phyloP scores from a whole-genome alignment of 1,139 yeast genomes.

The Suhomyces taliae region DNA sequence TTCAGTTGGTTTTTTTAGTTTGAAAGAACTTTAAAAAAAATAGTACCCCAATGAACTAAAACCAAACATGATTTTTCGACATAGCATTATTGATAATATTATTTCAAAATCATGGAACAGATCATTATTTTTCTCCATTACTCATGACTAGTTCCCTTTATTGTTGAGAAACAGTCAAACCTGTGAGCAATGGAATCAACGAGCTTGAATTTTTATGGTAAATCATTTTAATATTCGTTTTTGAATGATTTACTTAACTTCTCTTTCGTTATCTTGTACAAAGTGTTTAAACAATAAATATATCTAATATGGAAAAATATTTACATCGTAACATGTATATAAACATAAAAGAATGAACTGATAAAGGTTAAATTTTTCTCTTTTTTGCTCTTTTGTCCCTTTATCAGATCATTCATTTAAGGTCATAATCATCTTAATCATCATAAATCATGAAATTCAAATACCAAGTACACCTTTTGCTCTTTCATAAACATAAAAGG shows the following conservation, averaged over 20 bases:
- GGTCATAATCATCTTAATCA: conserved; percentile 1
- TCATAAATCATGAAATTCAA: conserved; percentile 7
- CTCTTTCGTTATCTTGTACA: conserved; percentile 3
- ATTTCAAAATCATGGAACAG: too few relatives aligned
- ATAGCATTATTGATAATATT: too few relatives aligned
- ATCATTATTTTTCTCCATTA: too few relatives aligned
- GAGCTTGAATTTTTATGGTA: too few relatives aligned
- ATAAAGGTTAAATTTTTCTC: not conserved
- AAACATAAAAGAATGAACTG: not conserved
- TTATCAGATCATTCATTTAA: not conserved
- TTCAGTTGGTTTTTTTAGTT: conserved; percentile 50
- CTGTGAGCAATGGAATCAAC: too few relatives aligned
- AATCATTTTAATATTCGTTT: too few relatives aligned
- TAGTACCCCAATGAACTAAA: not conserved
- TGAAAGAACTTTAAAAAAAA: not conserved
- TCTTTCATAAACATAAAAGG: conserved; percentile 91
- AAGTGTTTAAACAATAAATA: conserved; percentile 3
- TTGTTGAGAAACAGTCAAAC: too few relatives aligned
- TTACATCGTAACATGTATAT: conserved; percentile 1
- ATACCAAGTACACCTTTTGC: conserved; percentile 69
- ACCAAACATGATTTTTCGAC: too few relatives aligned
- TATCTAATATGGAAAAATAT: conserved; percentile 4
- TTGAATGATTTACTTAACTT: not conserved
- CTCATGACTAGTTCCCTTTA: too few relatives aligned
- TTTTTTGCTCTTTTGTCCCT: too few relatives aligned